Base-by-base conservation (phyloP, 495 filamentous ascomycete species). In the Podospora pseudopauciseta region DNA sequence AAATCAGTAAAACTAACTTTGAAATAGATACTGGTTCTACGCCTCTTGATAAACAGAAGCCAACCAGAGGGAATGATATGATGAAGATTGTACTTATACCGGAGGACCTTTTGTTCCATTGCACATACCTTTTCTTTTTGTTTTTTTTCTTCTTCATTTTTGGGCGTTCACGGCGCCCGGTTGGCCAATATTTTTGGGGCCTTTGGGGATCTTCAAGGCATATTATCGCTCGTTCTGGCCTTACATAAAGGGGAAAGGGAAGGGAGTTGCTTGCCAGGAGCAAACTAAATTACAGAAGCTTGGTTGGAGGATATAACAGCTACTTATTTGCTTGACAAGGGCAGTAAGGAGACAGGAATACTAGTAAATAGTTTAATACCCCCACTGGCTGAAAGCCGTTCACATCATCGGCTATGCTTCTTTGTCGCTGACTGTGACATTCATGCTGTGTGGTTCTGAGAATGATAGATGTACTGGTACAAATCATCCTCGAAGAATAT, bases 1-100 rank as follows among this genome's bases (percentile, higher is more conserved):
- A 64, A 9, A 60, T 18, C 7, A 64, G 2, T 13, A 19, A 28
- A 15, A 20, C 67, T 74, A 68, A 72, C 70, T 18, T 5, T 16
- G 13, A 2, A 7, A 67, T 66, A 80, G 79, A 65, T 81, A 82
- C 65, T 82, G 78, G 78, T 82, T 82, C 67, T 81, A 68, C 61
- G 68, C 71, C 63, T 71, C 67, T 19, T 59, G n/a, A 3, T 32
- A 63, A 39, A 63, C 9, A 32, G 4, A 18, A 18, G 59, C 5
- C 20, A 16, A 16, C 39, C 39, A 49, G 9, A 49, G 7, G 39
- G 39, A 11, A 26, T 30, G 30, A 32, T 57, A 13, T 57, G 54
- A 6, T 18, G 6, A 28, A 63, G 30, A 63, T 49, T 63, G 57
- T 30, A 56, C n/a, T 26, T 28, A 27, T 30, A 44, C 1, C n/a